Percentiles rank a stretch among this genome's conserved stretches.
These are phyloP conservation scores for Bruguiera parviflora DNA, from an alignment of 345 rosid genomes.

Conservation along the genomic window DNA sequence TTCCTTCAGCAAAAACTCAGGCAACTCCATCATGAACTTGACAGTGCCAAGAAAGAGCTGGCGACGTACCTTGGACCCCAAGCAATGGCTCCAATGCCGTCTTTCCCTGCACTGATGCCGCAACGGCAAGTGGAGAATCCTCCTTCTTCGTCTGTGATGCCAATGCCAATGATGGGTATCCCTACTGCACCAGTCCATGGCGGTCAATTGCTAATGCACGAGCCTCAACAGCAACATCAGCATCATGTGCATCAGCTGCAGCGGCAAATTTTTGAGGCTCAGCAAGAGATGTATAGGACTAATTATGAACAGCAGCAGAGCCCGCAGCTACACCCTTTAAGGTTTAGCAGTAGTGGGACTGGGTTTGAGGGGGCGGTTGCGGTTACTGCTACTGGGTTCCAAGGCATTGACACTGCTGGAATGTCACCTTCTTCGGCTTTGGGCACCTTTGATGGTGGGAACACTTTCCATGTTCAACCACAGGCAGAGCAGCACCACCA, in stretches of 20 bases:
- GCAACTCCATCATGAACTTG: neutral
- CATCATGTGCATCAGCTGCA: neutral
- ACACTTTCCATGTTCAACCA: neutral
- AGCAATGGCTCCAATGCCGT: neutral
- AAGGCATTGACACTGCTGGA: no score
- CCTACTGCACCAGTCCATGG: neutral
- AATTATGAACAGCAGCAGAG: conserved; percentile 9
- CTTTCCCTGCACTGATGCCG: neutral
- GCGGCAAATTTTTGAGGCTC: neutral
- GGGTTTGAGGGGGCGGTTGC: neutral
- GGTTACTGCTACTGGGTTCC: conserved; percentile 2
- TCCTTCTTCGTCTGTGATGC: neutral
- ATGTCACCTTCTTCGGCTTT: neutral
- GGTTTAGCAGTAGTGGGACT: conserved; percentile 8
- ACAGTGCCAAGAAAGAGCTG: neutral
- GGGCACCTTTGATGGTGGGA: conserved; percentile 23
- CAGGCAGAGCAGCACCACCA: neutral
- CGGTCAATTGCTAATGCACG: neutral
- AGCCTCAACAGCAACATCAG: neutral
- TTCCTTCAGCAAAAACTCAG: conserved; percentile 1
- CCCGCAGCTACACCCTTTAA: no score
- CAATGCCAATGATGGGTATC: neutral
- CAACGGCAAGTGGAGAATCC: neutral
- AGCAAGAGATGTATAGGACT: neutral
- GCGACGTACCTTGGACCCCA: conserved; percentile 3